A percentile compares a stretch with the other conserved stretches of the same genome.
These are phyloP conservation scores for Zygoascus meyerae DNA, from an alignment of 1,139 yeast species.

Conservation along the genomic window DNA sequence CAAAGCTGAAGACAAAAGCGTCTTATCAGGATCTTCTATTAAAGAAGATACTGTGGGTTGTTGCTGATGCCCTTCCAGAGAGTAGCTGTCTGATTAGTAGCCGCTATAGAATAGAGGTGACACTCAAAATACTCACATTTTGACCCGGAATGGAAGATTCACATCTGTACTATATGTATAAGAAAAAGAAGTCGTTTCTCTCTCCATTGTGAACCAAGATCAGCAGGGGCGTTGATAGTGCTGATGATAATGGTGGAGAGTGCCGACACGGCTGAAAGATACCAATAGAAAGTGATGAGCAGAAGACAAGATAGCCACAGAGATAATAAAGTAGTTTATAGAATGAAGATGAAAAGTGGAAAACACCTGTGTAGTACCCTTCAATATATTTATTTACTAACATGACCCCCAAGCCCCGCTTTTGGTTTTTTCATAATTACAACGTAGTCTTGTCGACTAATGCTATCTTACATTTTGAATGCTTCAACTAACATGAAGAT, in stretches of 20 bases:
- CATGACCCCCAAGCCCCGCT: background rate
- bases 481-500: slow-evolving; percentile 3
- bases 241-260: background rate
- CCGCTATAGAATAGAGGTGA: slow-evolving; percentile 4
- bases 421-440: too few species aligned
- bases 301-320: too few species aligned
- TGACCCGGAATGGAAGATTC: slow-evolving; percentile 48
- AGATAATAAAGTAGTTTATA: too few species aligned
- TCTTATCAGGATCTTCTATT: slow-evolving; percentile 45
- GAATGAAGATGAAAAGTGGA: too few species aligned
- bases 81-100: slow-evolving; percentile 23
- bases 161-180: slow-evolving; percentile 76
- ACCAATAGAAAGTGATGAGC: too few species aligned
- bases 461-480: slow-evolving; percentile 4
- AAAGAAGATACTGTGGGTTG: slow-evolving; percentile 49
- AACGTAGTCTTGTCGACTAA: background rate
- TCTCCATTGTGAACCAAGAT: slow-evolving; percentile 3
- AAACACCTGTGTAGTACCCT: background rate
- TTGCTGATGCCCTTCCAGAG: slow-evolving; percentile 45
- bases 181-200: slow-evolving; percentile 37
- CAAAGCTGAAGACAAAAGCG: slow-evolving; percentile 20
- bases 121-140: slow-evolving; percentile 29
- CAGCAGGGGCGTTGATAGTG: too few species aligned
- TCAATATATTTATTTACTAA: background rate
- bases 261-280: background rate